Percentiles rank a stretch among this genome's conserved stretches.
Evolutionary conservation across 2,329 filamentous ascomycete genomes (phyloP).

Genomic region (Apiospora phragmitis): DNA sequence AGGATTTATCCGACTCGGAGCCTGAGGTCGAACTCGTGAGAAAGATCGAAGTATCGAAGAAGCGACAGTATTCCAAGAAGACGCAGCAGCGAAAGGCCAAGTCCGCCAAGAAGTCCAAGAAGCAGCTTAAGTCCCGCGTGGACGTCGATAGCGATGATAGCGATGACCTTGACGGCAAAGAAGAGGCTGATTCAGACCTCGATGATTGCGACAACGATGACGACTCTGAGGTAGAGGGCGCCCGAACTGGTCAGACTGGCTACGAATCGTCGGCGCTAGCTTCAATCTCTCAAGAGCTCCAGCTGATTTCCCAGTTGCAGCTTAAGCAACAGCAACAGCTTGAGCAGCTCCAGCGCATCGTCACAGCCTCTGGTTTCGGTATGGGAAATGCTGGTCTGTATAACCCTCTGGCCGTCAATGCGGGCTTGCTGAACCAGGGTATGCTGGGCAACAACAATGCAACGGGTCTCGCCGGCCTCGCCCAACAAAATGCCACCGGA

Average conservation of each 20-base stretch:
- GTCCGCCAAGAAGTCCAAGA: conserved; percentile 27
- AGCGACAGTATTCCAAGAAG: conserved; percentile 29
- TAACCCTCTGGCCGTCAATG: not conserved
- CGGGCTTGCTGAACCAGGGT: not conserved
- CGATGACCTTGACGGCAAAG: not conserved
- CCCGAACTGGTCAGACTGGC: not conserved
- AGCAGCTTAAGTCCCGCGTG: conserved; percentile 20
- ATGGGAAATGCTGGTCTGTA: not conserved
- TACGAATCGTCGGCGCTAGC: not conserved
- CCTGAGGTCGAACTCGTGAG: conserved; percentile 1
- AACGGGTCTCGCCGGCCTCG: not conserved
- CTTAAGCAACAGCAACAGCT: not conserved
- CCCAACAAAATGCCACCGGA: not conserved
- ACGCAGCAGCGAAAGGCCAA: conserved; percentile 16
- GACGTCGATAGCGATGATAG: conserved; percentile 14
- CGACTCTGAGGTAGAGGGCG: not conserved
- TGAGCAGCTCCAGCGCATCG: not conserved
- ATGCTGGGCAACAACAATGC: not conserved
- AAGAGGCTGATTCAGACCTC: not conserved
- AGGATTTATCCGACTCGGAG: conserved; percentile 20
- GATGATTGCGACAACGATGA: not conserved
- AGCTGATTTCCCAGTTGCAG: not conserved
- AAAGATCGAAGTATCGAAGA: conserved; percentile 22
- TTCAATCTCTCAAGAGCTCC: not conserved
- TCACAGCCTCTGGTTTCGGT: not conserved